Evolutionary conservation across 2,329 filamentous ascomycete species (phyloP), one percentile per base, ranked within the genome.

Genomic region (Alternaria brassicae): DNA sequence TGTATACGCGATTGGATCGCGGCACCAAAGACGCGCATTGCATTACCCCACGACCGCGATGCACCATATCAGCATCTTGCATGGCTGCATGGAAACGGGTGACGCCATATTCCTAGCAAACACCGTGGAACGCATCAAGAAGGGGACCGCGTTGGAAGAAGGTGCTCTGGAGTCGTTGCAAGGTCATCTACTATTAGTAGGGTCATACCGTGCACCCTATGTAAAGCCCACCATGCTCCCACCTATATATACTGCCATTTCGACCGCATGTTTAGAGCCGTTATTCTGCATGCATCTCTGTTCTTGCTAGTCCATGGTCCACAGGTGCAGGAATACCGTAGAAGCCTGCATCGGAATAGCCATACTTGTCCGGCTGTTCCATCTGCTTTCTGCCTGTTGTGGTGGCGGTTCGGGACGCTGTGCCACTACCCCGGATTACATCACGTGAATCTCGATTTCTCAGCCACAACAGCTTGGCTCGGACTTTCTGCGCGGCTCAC

Each of bases 381-480:
- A 13, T 40, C 37, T 21, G 37, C 36, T 39, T 21, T 13, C 17
- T 12, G 17, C 19, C 37, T 40, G 19, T 13, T 40, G 37, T 40
- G 19, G 36, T 19, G 37, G 19, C 37, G 23, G 37, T 40, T 19
- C 36, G 36, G 17, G 17, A 21, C 17, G 4, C 25, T 45, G 48
- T 55, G 63, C 61, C 55, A 63, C 61, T 63, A 60, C 63, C 61
- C 59, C 58, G 8, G 59, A 60, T 48, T 17, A 1, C 17, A 3
- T 58, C 58, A 66, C 63, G 63, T 65, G 61, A 32, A 19, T 3
- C 19, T 53, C 50, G 12, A 62, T 69, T 69, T 61, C 50, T 69
- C 63, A 71, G 69, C 69, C 69, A 70, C 66, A 65, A 70, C 66
- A 65, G 32, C 62, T 61, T 61, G 62, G 62, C 69, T 60, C 53